Evolutionary conservation across 1,284 basidiomycete genomes (phyloP), one percentile per base, ranked within the genome.

Genomic region (Ganoderma sinense): DNA sequence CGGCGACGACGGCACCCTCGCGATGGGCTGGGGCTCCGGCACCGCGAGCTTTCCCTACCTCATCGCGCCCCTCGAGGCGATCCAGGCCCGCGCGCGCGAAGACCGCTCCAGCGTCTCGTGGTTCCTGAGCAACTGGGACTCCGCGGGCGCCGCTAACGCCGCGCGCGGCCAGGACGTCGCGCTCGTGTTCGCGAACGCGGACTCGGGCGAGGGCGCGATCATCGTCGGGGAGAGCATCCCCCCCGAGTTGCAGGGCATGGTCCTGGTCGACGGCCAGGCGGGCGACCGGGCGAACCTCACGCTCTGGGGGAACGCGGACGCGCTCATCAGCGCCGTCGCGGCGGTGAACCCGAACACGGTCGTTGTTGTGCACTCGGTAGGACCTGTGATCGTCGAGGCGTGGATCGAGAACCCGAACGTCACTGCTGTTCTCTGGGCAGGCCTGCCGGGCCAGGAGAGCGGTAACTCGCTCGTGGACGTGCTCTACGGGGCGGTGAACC

Each of bases 271-370:
- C 20, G 58, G 58, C 31, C n/a, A 14, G 20, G 58, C 20, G 66
- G 92, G 93, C 64, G 94, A 97, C 73, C 87, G 93, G 53, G 93
- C 94, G 73, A 95, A 96, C 79, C 80, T 96, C 56, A 93, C 93
- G 0, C 89, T 93, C 23, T 65, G 64, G 53, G 45, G 18, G 14
- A 65, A 65, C 53, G 64, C 14, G 16, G 59, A 61, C 23, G 4
- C 3, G 2, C 53, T 65, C 10, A 41, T 65, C 53, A 41, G 26
- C 64, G 64, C 64, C 39, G 53, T 65, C 64, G 64, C 64, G 11
- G 39, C 23, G 3, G 81, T 84, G 72, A 91, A 92, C 80, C 23
- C 86, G 75, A 96, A 97, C 82, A 95, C 94, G 0, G 88, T 97
- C 62, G 43, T 97, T 18, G 86, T 97, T 43, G 86, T 92, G 29